Base-by-base conservation (phyloP, 2,329 filamentous ascomycete genomes). In the Phialophora verrucosa region DNA sequence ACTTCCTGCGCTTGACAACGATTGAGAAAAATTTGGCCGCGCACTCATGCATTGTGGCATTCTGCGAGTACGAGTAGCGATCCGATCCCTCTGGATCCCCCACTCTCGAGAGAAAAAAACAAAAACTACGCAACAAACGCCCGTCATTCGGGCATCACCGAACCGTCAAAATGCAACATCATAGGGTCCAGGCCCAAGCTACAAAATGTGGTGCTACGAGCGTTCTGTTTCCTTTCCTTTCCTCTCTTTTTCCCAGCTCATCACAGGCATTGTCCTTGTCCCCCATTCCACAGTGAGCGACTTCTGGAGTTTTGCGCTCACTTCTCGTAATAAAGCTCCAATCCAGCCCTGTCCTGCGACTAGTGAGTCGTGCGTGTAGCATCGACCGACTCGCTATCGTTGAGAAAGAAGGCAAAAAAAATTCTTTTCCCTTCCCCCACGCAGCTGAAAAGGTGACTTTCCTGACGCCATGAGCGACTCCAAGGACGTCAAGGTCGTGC, bases 221-320 rank as follows among this genome's bases (percentile, higher is more conserved):
- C 14, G 12, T 32, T 29, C 31, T 54, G 23, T 31, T 62, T 31
- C 25, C 55, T 55, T 59, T 62, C 25, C 32, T 55, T 58, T 50
- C 50, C 49, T 63, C 51, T 63, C 38, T 47, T 53, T 53, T 53
- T 55, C 56, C 54, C 53, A 50, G 29, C n/a, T 38, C 56, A 44
- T 59, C 31, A 35, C 51, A 64, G 62, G 58, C 60, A 53, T 23
- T 55, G 53, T 7, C 44, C 29, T 38, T 35, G 12, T 27, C 20
- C 44, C n/a, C 47, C 57, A 44, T 62, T 61, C 75, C 71, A 75
- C 70, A 60, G 76, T 79, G 82, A 83, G 83, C 83, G 83, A 85
- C 83, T 85, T 85, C 78, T 73, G 80, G 81, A 82, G 83, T 83
- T 85, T 85, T 85, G 83, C 83, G 83, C 81, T 84, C 81, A 80